phyloP scores from a whole-genome alignment of 345 rosid genomes.

The Hevea brasiliensis region DNA sequence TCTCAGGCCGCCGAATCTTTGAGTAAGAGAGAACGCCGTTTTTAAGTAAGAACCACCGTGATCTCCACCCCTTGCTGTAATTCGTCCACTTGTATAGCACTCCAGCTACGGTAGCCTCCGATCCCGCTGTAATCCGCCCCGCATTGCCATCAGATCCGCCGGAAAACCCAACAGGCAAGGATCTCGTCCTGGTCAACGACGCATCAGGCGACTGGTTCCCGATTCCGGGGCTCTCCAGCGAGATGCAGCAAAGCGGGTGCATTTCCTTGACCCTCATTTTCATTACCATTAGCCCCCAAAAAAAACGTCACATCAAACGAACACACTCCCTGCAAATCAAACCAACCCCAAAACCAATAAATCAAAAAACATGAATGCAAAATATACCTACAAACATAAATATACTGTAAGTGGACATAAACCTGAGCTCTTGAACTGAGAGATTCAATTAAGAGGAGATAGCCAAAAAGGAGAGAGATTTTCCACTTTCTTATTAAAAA shows the following conservation, averaged over 20 bases:
- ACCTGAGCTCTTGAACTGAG: slow-evolving; percentile 54
- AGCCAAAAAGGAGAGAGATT: slow-evolving; percentile 27
- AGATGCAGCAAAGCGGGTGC: slow-evolving; percentile 92
- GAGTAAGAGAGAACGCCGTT: slow-evolving; percentile 82
- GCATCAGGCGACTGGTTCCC: slow-evolving; percentile 65
- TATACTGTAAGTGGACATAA: slow-evolving; percentile 24
- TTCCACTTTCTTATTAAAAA: not conserved
- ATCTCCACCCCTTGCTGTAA: slow-evolving; percentile 98
- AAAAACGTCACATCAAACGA: not conserved
- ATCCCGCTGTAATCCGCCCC: slow-evolving; percentile 35
- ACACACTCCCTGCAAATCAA: not conserved
- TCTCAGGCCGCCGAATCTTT: slow-evolving; percentile 69
- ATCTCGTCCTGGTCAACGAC: slow-evolving; percentile 53
- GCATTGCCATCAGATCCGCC: slow-evolving; percentile 51
- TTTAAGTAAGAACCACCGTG: slow-evolving; percentile 83
- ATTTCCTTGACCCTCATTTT: slow-evolving; percentile 89
- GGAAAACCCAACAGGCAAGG: slow-evolving; percentile 55
- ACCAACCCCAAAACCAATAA: not conserved
- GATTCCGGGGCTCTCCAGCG: slow-evolving; percentile 66
- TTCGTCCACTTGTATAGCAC: slow-evolving; percentile 93
- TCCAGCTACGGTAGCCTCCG: slow-evolving; percentile 77
- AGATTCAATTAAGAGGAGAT: too few relatives aligned
- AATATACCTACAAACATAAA: not conserved
- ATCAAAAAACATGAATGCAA: not conserved
- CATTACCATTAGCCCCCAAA: not conserved